Evolutionary conservation across 2,329 filamentous ascomycete genomes (phyloP).

Genomic region (Helicocarpus griseus): DNA sequence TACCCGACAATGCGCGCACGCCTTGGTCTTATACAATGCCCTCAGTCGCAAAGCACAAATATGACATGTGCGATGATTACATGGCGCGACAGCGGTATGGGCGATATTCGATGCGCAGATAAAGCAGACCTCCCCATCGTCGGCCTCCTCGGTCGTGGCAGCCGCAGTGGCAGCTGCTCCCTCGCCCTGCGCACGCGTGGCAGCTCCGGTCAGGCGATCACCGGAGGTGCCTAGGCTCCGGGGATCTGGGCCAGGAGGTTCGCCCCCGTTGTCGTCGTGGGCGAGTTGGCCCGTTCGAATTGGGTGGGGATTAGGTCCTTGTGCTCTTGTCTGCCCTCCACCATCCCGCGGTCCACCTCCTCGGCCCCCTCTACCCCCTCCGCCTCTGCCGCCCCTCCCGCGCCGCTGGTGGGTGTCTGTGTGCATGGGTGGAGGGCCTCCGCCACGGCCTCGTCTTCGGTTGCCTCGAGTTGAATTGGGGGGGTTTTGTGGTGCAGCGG

Average conservation of each 20-base stretch:
- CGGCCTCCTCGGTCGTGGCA: conserved; percentile 39
- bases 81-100: conserved; percentile 81
- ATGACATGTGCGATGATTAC: conserved; percentile 94
- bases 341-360: conserved; percentile 6
- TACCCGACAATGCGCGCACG: conserved; percentile 91
- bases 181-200: conserved; percentile 27
- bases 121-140: conserved; percentile 80
- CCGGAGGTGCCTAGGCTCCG: conserved; percentile 33
- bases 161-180: conserved; percentile 11
- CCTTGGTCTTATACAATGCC: conserved; percentile 90
- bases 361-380: conserved; percentile 6
- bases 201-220: conserved; percentile 40
- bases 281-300: not conserved
- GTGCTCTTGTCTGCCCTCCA: conserved; percentile 11
- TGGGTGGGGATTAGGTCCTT: not conserved
- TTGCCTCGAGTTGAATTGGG: conserved; percentile 36
- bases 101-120: conserved; percentile 89
- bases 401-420: conserved; percentile 16
- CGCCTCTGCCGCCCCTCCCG: conserved; percentile 7
- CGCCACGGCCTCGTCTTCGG: conserved; percentile 33
- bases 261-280: conserved; percentile 29
- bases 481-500: conserved; percentile 20
- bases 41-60: conserved; percentile 87
- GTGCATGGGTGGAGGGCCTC: conserved; percentile 22
- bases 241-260: conserved; percentile 29